Base-by-base conservation (phyloP, 441 rosid genomes). In the Theobroma grandiflorum region DNA sequence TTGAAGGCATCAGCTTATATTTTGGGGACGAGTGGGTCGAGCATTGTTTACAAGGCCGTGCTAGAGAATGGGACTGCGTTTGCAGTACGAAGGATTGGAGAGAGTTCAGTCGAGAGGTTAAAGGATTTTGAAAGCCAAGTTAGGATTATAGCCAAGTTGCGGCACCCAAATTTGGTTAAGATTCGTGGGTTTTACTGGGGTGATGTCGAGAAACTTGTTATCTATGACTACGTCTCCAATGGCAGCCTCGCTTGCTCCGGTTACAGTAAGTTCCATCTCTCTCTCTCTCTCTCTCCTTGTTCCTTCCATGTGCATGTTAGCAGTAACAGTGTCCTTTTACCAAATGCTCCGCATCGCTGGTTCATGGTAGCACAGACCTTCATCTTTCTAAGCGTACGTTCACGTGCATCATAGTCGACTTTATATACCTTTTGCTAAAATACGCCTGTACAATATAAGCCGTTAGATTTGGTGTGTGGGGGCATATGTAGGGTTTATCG, bases 121-220 rank as follows among this genome's bases (percentile, higher is more conserved):
- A 93, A 85, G 79, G 98, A 89, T 15, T 94, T 96, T 50, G 97
- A 93, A 82, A 84, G 64, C 67, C 92, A 90, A 63, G 92, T 93
- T 76, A 87, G 84, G 65, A 31, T 53, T 0, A 84, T 93, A 8
- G 91, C 94, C 4, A 96, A 86, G 77, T 45, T 96, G 61, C 85
- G 82, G 78, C 99, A 96, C 79, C 94, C 90, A 1, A 93, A 96
- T 85, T 72, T 96, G 83, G 96, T 93, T 8, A 83, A 79, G 57
- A 76, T 91, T 84, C 83, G 92, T n/a, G 99, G 98, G 40, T 96
- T 94, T 75, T 91, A 88, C 63, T 92, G 96, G 98, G 98, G 91
- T 15, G 82, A 82, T 0, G 89, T 89, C 75, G 99, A 96, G 87
- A 94, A 93, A 90, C 99, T 96, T 80, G 85, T 94, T 8, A 88